Evolutionary conservation across 176 grass and related monocot genomes (phyloP).

Genomic region (Lolium perenne): DNA sequence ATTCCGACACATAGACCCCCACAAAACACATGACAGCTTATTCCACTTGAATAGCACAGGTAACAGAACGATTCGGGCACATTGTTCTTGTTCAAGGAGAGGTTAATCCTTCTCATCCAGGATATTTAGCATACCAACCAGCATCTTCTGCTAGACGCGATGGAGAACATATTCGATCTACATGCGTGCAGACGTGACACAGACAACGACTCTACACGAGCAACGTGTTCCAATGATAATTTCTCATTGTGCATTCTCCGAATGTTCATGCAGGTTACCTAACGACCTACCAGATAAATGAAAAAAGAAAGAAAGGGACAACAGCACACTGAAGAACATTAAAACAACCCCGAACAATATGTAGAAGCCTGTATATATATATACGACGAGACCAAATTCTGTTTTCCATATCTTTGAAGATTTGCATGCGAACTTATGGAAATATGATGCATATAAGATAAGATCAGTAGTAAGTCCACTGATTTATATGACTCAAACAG

Average conservation of each 20-base stretch:
- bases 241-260: too few species aligned
- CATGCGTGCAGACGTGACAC: not conserved
- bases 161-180: conserved; percentile 1
- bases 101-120: not conserved
- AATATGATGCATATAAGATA: not conserved
- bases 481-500: not conserved
- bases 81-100: not conserved
- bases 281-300: not conserved
- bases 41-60: not conserved
- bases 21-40: not conserved
- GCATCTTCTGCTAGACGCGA: not conserved
- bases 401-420: too few species aligned
- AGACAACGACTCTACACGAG: not conserved
- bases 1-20: too few species aligned
- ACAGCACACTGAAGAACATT: not conserved
- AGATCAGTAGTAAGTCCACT: not conserved
- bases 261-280: not conserved
- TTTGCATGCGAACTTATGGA: not conserved
- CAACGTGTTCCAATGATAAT: not conserved
- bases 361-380: too few species aligned
- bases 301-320: not conserved
- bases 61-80: not conserved
- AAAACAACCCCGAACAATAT: too few species aligned
- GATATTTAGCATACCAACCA: conserved; percentile 1
- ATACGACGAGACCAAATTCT: too few species aligned